Base-by-base conservation (phyloP, 495 filamentous ascomycete species). In the Daldinia caldariorum region DNA sequence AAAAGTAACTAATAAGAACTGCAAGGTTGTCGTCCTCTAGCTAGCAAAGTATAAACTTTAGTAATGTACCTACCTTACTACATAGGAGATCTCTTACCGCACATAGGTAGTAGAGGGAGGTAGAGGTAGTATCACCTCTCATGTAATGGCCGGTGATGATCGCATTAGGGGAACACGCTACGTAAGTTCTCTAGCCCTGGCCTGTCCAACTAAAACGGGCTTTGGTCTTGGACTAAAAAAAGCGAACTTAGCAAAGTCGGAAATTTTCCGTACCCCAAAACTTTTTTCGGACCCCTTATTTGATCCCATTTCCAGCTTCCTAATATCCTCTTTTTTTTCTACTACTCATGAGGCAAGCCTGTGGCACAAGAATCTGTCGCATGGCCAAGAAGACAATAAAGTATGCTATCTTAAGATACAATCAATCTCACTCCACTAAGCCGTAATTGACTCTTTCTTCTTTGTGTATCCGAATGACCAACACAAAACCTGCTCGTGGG, bases 201-300 rank as follows among this genome's bases (percentile, higher is more conserved):
- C 29, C n/a, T 32, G 57, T 39, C 34, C 26, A 45, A 38, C 34
- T 34, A 51, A 45, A 45, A 47, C 43, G 18, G 43, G 16, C 43
- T 47, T 47, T 2, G 16, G 20, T 34, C 14, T 13, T 18, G 22
- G 22, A 38, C 34, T 39, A 20, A 20, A 51, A 57, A 26, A 22
- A 56, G 26, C 3, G 1, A 26, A 26, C 26, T 41, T 63, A 54
- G 66, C 39, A 70, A 49, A 61, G 37, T 45, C 35, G 34, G 61
- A 53, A 66, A 70, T 50, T 66, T 66, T 62, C 12, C 12, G 57
- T 47, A 26, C 41, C 26, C 47, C 29, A 47, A 54, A 55, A 50
- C 35, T 14, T 50, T 20, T 20, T 50, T 47, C 58, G 22, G 47
- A 20, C 43, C 54, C 54, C 54, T 22, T 57, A 57, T 38, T 47